Evolutionary conservation across 495 filamentous ascomycete species (phyloP).

Genomic region (Trichoderma parareesei): DNA sequence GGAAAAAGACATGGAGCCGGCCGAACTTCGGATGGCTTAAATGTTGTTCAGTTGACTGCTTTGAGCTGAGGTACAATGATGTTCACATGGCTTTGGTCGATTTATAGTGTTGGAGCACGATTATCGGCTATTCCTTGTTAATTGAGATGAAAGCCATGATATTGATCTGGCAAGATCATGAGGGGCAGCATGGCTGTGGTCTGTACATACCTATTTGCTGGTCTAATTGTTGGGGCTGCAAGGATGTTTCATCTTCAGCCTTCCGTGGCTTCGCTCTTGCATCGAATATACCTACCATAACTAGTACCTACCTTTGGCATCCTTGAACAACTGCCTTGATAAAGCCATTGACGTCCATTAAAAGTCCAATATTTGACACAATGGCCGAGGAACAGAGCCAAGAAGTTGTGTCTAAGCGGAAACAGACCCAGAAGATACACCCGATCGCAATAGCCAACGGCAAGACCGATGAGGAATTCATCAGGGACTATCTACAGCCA

Average conservation of each 20-base stretch:
- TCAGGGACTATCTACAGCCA: slow-evolving; percentile 34
- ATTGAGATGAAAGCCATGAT: background rate
- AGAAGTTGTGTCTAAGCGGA: background rate
- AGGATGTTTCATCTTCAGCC: no score
- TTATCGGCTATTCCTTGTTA: background rate
- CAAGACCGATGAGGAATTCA: slow-evolving; percentile 38
- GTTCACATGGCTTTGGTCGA: background rate
- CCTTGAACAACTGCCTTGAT: background rate
- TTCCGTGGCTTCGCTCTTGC: no score
- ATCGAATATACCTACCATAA: no score
- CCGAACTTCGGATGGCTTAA: background rate
- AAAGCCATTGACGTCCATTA: background rate
- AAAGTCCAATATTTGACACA: background rate
- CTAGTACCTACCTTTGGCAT: background rate
- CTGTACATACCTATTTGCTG: no score
- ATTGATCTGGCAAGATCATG: no score
- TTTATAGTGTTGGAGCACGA: background rate
- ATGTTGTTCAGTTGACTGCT: background rate
- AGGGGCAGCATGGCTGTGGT: no score
- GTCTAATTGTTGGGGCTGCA: no score
- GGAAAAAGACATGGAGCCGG: background rate
- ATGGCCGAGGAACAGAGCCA: background rate
- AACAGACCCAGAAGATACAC: background rate
- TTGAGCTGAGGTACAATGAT: background rate
- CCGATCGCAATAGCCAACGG: slow-evolving; percentile 33